Base-by-base conservation (phyloP, 1,284 basidiomycete species). In the Moesziomyces parantarcticus region DNA sequence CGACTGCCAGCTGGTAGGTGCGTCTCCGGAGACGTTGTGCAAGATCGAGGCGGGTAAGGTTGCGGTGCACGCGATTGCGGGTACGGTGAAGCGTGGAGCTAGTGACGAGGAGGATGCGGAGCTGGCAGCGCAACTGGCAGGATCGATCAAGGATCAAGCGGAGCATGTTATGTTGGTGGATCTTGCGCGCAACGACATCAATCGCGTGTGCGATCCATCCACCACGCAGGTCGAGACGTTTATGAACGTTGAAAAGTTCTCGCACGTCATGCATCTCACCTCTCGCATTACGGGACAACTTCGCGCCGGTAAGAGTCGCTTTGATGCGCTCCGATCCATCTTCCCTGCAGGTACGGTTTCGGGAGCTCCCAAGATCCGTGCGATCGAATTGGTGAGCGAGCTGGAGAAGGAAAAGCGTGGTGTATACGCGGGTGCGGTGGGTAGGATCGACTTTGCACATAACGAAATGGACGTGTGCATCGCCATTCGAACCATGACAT, bases 151-250 rank as follows among this genome's bases (percentile, higher is more conserved):
- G 84, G 97, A 99, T 83, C 89, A 92, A 42, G 94, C 97, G 25
- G 97, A 99, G 83, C 96, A 99, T 83, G 95, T 99, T 83, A 99
- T 99, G 97, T 89, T 99, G 56, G 94, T 99, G 57, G 97, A 99
- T 85, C 88, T 99, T 62, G 97, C 97, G 8, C 88, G 97, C n/a
- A 99, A 99, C 86, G 97, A 99, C 83, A 94, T 99, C 72, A 98
- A 97, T 84, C 90, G 97, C 22, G 93, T 99, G 23, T 99, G 96
- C 87, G 90, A 93, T 77, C 94, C 97, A 6, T 89, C 90, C 83
- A 97, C 96, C 0, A 96, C 98, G 78, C 92, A 94, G 79, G 95
- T 99, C 23, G 97, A 99, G 85, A 90, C 93, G 65, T 88, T 99
- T 57, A 97, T 99, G 94, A 87, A 88, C 68, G 85, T 99, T 21